Evolutionary conservation across 164 flowering plant genomes (phyloP), one percentile per base, ranked within the genome.

Genomic region (Magnolia officinalis): DNA sequence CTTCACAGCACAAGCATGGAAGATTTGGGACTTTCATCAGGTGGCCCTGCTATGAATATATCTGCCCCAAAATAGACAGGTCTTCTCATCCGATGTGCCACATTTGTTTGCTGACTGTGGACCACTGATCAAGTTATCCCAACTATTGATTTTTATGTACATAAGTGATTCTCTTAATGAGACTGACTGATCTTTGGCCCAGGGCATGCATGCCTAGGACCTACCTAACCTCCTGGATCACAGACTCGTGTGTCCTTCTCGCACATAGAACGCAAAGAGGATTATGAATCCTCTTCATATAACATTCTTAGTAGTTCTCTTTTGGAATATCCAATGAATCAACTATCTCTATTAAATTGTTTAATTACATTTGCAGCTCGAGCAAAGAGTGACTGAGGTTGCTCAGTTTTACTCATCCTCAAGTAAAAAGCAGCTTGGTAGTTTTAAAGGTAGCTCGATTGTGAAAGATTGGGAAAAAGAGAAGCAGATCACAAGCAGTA

Each of bases 381-480:
- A 93, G 86, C 87, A 87, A 71, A 89, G 59, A 78, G 84, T 92
- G 77, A 86, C 80, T 66, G 89, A 90, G 67, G 86, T 95, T 6
- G 91, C 90, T 51, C 85, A 87, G 23, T 95, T 93, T 76, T 93
- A 88, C 79, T 76, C 77, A 45, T 83, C 81, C 72, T 21, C 78
- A 45, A 88, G 75, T 74, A 89, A 85, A 74, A 90, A 86, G 84
- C 89, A 88, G 50, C 70, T 37, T 1, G 84, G 80, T 59, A 81
- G 72, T 76, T 82, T 83, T 23, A 92, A 88, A 87, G 85, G 88
- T 55, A 84, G 87, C 79, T 85, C 89, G 2, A 64, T 70, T 70
- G 71, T 64, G 49, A 92, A 91, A 85, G 94, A 92, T 58, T 86
- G 87, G 75, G 95, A 89, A 4, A 89, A 83, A 80, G 97, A 87